Evolutionary conservation across 2,329 filamentous ascomycete species (phyloP).

Genomic region (Aspergillus brasiliensis): DNA sequence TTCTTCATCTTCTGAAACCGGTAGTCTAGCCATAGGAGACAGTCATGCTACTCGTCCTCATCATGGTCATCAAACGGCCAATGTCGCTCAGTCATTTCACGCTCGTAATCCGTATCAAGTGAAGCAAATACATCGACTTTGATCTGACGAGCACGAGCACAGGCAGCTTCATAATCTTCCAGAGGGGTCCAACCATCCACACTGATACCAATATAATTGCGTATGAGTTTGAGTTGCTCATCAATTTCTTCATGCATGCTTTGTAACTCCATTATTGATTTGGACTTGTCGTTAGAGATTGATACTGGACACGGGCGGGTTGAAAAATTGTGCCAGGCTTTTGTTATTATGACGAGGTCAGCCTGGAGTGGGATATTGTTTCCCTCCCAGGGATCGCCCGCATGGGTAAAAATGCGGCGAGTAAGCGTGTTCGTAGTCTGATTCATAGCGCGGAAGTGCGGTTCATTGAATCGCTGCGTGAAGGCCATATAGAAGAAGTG

Average conservation of each 20-base stretch:
- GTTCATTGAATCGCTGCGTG: constrained; percentile 5
- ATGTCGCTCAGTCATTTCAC: constrained; percentile 9
- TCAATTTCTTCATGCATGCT: constrained; percentile 17
- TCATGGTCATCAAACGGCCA: constrained; percentile 22
- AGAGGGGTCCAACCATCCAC: constrained; percentile 17
- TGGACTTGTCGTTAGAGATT: constrained; percentile 8
- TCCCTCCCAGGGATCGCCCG: constrained; percentile 12
- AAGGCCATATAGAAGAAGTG: constrained; percentile 12
- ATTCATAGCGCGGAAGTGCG: constrained; percentile 9
- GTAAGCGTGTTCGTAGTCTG: constrained; percentile 2
- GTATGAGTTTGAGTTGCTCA: constrained; percentile 13
- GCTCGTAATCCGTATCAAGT: constrained; percentile 15
- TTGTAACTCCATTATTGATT: constrained; percentile 7
- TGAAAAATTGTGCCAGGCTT: constrained; percentile 8
- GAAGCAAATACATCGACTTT: constrained; percentile 9
- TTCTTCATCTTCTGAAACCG: too few species aligned
- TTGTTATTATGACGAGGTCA: neutral
- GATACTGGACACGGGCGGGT: constrained; percentile 14
- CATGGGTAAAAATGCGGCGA: constrained; percentile 3
- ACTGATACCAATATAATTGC: constrained; percentile 14
- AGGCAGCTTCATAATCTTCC: constrained; percentile 17
- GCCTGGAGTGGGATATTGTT: constrained; percentile 4
- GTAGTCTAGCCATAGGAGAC: neutral
- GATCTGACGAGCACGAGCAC: constrained; percentile 8
- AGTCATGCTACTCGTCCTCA: constrained; percentile 12